Percentiles rank a stretch among this genome's conserved stretches.
Conservation (phyloP, 495 filamentous ascomycete species). For the Hypoxylon crocopeplum region DNA sequence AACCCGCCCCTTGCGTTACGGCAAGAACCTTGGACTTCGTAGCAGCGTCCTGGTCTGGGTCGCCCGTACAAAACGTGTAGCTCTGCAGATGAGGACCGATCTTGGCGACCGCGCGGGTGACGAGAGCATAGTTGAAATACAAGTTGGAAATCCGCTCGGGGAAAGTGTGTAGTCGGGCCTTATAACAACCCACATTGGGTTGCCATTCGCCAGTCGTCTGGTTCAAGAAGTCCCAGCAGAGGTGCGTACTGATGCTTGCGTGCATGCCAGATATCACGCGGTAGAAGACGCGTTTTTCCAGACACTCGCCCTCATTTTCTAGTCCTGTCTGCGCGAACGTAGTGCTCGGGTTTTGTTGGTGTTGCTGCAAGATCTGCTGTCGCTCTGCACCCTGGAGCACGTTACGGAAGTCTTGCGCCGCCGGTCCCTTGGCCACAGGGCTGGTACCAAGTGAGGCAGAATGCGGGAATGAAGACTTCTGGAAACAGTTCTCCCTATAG, state of each 20-base stretch:
- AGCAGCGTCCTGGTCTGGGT: conserved; percentile 73
- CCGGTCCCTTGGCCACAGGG: conserved; percentile 60
- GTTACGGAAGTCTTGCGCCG: conserved; percentile 82
- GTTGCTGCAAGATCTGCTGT: conserved; percentile 63
- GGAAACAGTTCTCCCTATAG: conserved; percentile 97
- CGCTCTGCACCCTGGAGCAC: conserved; percentile 77
- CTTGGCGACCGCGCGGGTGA: conserved; percentile 89
- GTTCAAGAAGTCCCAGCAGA: conserved; percentile 97
- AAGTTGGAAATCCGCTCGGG: conserved; percentile 95
- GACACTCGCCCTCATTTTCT: conserved; percentile 85
- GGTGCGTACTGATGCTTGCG: conserved; percentile 91
- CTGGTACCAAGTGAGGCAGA: conserved; percentile 51
- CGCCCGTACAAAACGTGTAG: conserved; percentile 93
- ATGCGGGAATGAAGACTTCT: conserved; percentile 66
- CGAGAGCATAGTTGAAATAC: conserved; percentile 97
- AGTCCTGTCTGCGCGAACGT: conserved; percentile 62
- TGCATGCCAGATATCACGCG: conserved; percentile 96
- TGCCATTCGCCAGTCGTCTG: conserved; percentile 94
- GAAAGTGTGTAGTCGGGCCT: conserved; percentile 77
- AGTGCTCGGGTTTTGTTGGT: conserved; percentile 56
- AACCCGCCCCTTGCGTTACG: conserved; percentile 71
- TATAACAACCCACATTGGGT: conserved; percentile 91
- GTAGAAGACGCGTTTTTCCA: conserved; percentile 98
- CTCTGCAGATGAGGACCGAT: conserved; percentile 78
- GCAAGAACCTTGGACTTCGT: conserved; percentile 81